Evolutionary conservation across 2,329 filamentous ascomycete genomes (phyloP).

Genomic region (Simplicillium aogashimaense): DNA sequence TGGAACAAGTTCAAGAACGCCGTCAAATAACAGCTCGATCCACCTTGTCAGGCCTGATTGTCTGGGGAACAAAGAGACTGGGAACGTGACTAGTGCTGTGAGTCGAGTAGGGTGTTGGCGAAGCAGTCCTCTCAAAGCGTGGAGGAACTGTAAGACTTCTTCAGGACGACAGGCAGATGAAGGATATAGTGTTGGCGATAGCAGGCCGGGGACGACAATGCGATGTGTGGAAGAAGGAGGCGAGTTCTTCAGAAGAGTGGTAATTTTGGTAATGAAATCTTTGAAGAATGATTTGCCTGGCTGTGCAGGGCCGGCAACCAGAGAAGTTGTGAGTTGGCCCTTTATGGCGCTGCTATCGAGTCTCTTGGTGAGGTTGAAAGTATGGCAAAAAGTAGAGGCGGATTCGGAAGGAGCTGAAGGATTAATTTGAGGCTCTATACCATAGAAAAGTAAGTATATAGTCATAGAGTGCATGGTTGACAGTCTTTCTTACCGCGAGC

Average conservation of each 20-base stretch:
- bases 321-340: conserved; percentile 40
- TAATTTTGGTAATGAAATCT: conserved; percentile 50
- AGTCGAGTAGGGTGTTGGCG: conserved; percentile 55
- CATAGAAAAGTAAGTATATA: too few relatives aligned
- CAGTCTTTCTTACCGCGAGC: conserved; percentile 56
- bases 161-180: conserved; percentile 59
- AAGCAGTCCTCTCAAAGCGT: conserved; percentile 65
- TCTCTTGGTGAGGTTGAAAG: conserved; percentile 61
- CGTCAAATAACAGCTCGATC: conserved; percentile 78
- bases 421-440: conserved; percentile 1
- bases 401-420: conserved; percentile 11
- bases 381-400: conserved; percentile 52
- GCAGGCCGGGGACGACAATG: conserved; percentile 71
- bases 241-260: conserved; percentile 44
- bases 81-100: conserved; percentile 67
- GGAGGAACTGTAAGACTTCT: conserved; percentile 70
- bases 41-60: conserved; percentile 67
- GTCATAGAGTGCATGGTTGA: too few relatives aligned
- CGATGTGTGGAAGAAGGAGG: conserved; percentile 61
- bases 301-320: conserved; percentile 27
- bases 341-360: conserved; percentile 39
- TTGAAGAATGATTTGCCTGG: conserved; percentile 35
- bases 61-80: conserved; percentile 70
- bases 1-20: conserved; percentile 74
- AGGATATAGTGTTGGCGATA: conserved; percentile 79